Conservation (phyloP, 345 rosid genomes). For the Pugionium cornutum region DNA sequence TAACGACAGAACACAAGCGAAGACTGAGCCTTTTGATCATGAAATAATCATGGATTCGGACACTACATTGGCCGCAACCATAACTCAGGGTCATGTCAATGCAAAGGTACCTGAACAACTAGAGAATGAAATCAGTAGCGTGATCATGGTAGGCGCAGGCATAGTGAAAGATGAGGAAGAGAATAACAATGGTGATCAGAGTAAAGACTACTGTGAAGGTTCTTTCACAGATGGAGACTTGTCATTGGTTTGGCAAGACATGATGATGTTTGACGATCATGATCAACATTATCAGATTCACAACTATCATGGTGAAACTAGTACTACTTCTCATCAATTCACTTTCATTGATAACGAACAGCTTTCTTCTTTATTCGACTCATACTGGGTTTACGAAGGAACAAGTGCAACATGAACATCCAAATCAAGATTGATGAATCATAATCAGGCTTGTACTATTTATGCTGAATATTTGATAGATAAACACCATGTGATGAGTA, state of each 20-base stretch:
- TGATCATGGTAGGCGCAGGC: background rate
- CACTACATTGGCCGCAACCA: constrained; percentile 3
- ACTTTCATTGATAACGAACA: constrained; percentile 26
- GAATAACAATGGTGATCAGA: constrained; percentile 22
- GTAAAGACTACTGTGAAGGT: constrained; percentile 24
- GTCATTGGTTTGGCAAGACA: constrained; percentile 37
- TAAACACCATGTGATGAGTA: too few species aligned
- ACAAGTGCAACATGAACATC: constrained; percentile 18
- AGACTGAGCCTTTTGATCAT: constrained; percentile 15
- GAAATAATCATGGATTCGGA: constrained; percentile 29
- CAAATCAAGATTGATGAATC: background rate
- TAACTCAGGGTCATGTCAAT: constrained; percentile 15
- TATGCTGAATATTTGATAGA: too few species aligned
- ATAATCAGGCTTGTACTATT: background rate
- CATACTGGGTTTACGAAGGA: constrained; percentile 18
- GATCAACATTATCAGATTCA: constrained; percentile 28
- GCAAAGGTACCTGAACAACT: constrained; percentile 16
- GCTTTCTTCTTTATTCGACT: constrained; percentile 22
- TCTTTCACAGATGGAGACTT: constrained; percentile 28
- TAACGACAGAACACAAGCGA: constrained; percentile 19
- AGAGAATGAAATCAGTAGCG: constrained; percentile 19
- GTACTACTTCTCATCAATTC: constrained; percentile 19
- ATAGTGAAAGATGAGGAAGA: constrained; percentile 37
- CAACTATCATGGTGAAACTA: constrained; percentile 18
- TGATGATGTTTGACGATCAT: constrained; percentile 29